A percentile compares a stretch with the other conserved stretches of the same genome.
phyloP scores from a whole-genome alignment of 164 flowering plant genomes.

The Annona squamosa region DNA sequence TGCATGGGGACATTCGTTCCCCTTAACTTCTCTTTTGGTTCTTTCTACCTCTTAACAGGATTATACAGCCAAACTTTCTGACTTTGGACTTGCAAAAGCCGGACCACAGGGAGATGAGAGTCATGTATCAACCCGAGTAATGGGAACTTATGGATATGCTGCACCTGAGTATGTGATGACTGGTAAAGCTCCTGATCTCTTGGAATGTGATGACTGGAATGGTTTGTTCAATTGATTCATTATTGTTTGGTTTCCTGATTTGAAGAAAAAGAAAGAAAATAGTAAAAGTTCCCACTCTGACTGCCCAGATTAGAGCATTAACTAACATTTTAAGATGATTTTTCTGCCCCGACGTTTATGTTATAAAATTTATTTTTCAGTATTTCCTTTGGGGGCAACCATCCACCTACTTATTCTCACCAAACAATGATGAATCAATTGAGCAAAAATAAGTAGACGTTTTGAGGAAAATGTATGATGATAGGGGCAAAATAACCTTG shows the following conservation, averaged over 20 bases:
- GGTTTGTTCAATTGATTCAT: no score
- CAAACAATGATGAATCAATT: no score
- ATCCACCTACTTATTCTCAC: no score
- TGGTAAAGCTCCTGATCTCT: slow-evolving; percentile 36
- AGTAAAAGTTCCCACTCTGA: no score
- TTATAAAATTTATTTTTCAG: no score
- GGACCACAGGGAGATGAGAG: slow-evolving; percentile 98
- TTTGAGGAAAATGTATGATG: no score
- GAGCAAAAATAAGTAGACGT: no score
- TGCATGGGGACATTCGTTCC: neutral
- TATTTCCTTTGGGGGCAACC: no score
- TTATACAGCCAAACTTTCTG: slow-evolving; percentile 87
- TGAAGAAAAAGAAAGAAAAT: neutral
- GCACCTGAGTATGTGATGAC: slow-evolving; percentile 99
- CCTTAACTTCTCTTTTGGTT: slow-evolving; percentile 4
- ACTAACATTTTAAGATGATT: neutral
- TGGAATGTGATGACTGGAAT: no score
- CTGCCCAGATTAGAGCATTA: neutral
- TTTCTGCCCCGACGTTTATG: neutral
- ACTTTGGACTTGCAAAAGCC: slow-evolving; percentile 97
- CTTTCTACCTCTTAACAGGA: slow-evolving; percentile 40
- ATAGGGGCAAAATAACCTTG: no score
- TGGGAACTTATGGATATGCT: slow-evolving; percentile 98
- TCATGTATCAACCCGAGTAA: slow-evolving; percentile 91
- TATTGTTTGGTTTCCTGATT: neutral